Evolutionary conservation across 371 early-diverging fungal genomes (phyloP).

Genomic region (Mucor indicus): DNA sequence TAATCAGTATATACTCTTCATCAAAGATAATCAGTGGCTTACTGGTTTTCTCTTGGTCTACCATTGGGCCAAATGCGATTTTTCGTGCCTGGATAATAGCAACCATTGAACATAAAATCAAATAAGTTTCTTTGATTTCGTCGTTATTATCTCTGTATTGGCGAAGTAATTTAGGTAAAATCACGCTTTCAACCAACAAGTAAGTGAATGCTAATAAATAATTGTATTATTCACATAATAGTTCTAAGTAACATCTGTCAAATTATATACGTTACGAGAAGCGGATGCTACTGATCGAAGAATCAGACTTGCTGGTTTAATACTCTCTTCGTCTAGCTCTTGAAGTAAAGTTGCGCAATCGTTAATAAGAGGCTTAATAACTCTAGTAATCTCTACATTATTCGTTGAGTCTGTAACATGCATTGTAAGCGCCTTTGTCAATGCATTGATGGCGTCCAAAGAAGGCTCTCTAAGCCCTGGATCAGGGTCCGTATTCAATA

Average conservation of each 20-base stretch:
- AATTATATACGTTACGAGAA: constrained; percentile 39
- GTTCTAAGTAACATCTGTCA: too few species aligned
- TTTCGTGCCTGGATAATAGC: constrained; percentile 21
- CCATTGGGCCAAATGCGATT: constrained; percentile 7
- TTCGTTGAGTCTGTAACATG: constrained; percentile 26
- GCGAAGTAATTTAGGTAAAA: constrained; percentile 11
- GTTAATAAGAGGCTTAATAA: constrained; percentile 50
- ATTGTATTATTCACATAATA: too few species aligned
- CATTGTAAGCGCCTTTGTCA: constrained; percentile 33
- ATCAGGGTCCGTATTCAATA: constrained; percentile 33
- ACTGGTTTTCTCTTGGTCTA: background rate
- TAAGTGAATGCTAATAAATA: constrained; percentile 6
- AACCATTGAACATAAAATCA: constrained; percentile 15
- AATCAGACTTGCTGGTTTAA: constrained; percentile 64
- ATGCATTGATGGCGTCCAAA: constrained; percentile 52
- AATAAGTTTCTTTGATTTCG: constrained; percentile 6
- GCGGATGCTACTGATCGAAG: constrained; percentile 63
- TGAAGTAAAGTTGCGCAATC: constrained; percentile 66
- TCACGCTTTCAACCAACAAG: constrained; percentile 2
- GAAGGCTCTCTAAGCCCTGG: constrained; percentile 59
- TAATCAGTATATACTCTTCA: background rate
- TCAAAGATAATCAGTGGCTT: background rate
- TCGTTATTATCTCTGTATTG: constrained; percentile 9
- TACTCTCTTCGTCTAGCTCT: constrained; percentile 67
- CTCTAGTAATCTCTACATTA: constrained; percentile 22